Base-by-base conservation (phyloP, 1,139 yeast species). In the Pichia sp. region DNA sequence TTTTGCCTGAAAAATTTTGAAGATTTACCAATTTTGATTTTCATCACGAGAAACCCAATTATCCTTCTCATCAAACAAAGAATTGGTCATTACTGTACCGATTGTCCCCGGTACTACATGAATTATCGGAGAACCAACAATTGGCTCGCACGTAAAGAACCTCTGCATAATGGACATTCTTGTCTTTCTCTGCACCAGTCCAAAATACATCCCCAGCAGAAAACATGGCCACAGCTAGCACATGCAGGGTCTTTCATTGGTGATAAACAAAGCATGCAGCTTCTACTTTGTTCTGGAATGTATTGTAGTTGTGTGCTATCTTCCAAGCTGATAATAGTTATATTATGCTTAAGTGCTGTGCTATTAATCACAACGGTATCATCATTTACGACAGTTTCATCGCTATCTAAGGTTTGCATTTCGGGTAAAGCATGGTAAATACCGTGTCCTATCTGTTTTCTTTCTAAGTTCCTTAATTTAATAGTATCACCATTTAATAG, bases 151-250 rank as follows among this genome's bases (percentile, higher is more conserved):
- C 74, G 70, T 52, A 92, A 79, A 41, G 71, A 74, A 55, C 83
- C 95, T 52, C 98, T 68, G 60, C 98, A 92, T 35, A 92, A 70
- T 0, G 98, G 97, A 63, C 98, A 92, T 60, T 89, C 97, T 0
- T 90, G 83, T 42, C 74, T 67, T 52, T 89, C 96, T 53, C 88
- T 71, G 48, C 89, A 79, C 97, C 97, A 92, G 57, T 86, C 95
- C 7, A 81, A 75, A 8, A 88, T 80, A 63, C 98, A 92, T 7
- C 73, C 74, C 97, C 97, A 92, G 66, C 98, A 92, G 64, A 86
- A 90, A 18, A 87, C 53, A 64, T 92, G 98, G 0, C 98, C 98
- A 67, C 98, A 92, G 11, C 82, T 77, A 0, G 95, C 89, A 50
- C 89, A 80, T 1, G 95, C 73, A 1, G 98, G 97, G 53, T 85